A percentile compares a stretch with the other conserved stretches of the same genome.
phyloP scores from a whole-genome alignment of 768 basidiomycete genomes.

The Mycena galopus region DNA sequence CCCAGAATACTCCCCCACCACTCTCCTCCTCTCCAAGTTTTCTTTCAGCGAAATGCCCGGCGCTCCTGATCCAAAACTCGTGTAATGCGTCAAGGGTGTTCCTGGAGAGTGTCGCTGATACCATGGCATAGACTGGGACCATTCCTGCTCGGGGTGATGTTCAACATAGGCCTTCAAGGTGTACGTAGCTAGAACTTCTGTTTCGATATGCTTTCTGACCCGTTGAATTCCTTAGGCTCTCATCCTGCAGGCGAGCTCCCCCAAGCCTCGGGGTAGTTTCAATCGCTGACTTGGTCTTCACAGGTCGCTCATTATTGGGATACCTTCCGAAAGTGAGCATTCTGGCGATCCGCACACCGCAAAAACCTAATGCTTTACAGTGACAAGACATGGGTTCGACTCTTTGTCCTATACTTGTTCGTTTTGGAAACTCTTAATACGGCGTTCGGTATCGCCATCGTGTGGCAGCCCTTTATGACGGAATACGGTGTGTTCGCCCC shows the following conservation, averaged over 20 bases:
- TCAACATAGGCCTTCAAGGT: conserved; percentile 3
- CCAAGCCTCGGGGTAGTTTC: not conserved
- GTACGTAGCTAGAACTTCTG: not conserved
- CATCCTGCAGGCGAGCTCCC: not conserved
- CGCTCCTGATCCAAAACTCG: not conserved
- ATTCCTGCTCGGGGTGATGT: conserved; percentile 1
- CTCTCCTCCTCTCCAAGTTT: not conserved
- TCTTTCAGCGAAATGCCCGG: not conserved
- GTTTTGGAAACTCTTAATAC: not conserved
- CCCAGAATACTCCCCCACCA: not conserved
- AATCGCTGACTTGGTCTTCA: not conserved
- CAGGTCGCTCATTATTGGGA: not conserved
- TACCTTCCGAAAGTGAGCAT: not conserved
- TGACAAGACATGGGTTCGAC: not conserved
- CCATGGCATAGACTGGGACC: not conserved
- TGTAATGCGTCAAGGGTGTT: not conserved
- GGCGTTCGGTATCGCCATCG: not conserved
- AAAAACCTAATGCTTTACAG: not conserved
- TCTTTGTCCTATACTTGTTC: not conserved
- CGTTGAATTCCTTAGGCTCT: not conserved
- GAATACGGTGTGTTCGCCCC: not conserved
- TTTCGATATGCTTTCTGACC: not conserved
- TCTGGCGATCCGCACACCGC: not conserved
- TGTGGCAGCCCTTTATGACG: not conserved
- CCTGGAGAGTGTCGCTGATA: not conserved